phyloP scores from a whole-genome alignment of 441 rosid species.

The Flueggea neowawraea region DNA sequence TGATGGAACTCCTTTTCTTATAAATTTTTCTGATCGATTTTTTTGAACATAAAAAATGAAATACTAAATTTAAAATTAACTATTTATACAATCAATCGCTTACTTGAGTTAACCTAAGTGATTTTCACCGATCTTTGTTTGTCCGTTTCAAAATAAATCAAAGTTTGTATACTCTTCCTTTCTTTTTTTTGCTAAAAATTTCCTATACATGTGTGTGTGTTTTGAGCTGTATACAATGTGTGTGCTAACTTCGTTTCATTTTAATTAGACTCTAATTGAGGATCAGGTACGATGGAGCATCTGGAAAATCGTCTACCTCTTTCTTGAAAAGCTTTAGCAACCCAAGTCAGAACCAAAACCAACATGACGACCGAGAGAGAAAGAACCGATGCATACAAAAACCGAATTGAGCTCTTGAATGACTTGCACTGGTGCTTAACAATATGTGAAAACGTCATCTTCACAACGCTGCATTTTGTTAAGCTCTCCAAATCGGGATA shows the following conservation, averaged over 20 bases:
- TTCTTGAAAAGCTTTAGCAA: constrained; percentile 41
- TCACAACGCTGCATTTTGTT: constrained; percentile 39
- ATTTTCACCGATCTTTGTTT: no score
- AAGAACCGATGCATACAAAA: constrained; percentile 52
- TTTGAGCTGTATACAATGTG: no score
- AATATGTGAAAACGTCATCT: constrained; percentile 32
- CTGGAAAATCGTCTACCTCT: constrained; percentile 33
- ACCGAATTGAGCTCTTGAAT: constrained; percentile 22
- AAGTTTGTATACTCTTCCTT: no score
- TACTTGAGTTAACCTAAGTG: no score
- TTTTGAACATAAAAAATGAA: no score
- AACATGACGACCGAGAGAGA: constrained; percentile 47
- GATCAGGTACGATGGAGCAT: constrained; percentile 28
- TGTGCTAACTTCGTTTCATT: not conserved
- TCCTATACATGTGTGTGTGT: no score
- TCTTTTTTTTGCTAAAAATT: no score
- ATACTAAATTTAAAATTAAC: no score
- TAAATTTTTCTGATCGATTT: no score
- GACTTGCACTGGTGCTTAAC: constrained; percentile 45
- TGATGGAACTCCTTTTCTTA: no score
- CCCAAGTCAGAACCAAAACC: constrained; percentile 33
- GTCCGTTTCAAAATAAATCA: no score
- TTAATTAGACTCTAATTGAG: not conserved
- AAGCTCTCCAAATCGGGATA: constrained; percentile 48
- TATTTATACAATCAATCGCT: no score